Base-by-base conservation (phyloP, 148 eudicot species). In the Euryodendron excelsum region DNA sequence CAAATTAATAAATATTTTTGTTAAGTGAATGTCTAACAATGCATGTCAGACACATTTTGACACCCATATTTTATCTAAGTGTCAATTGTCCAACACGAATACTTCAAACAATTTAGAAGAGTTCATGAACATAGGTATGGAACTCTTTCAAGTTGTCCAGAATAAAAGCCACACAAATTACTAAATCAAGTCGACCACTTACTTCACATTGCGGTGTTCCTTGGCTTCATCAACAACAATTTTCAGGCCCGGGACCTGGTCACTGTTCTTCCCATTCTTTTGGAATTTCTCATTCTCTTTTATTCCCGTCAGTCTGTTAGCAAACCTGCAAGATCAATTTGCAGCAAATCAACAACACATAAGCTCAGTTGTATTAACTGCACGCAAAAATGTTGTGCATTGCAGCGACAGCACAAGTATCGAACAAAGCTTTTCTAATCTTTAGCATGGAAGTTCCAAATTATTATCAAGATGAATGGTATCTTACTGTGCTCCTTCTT, bases 401-500 rank as follows among this genome's bases (percentile, higher is more conserved):
- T 69, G 50, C 45, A 7, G 36, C 1, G 4, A 69, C 53, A 14
- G 30, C 27, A 52, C 41, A 31, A 50, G 8, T 50, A 70, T 70
- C 12, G 28, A 17, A 50, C 0, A 52, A 65, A 15, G 3, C 18
- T 20, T 34, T 47, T 48, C 47, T 28, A 17, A 7, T 30, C 59
- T 48, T 18, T 50, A 23, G 27, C 14, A 1, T 17, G 75, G 3
- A 28, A 30, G 41, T 52, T 3, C 25, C 39, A 0, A 4, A 30
- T 47, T 4, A 53, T 52, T 1, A 20, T 37, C 20, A 2, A 64
- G 47, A 17, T 74, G 71, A 67, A 25, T 5, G 45, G 50, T 69
- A 59, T 82, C 94, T 91, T 91, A 95, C 99, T 95, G 97, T 75
- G 99, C 94, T 47, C 99, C 99, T 82, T 95, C 96, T 88, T 96